Evolutionary conservation across 2,329 filamentous ascomycete genomes (phyloP).

Genomic region (Fusarium drepaniforme): DNA sequence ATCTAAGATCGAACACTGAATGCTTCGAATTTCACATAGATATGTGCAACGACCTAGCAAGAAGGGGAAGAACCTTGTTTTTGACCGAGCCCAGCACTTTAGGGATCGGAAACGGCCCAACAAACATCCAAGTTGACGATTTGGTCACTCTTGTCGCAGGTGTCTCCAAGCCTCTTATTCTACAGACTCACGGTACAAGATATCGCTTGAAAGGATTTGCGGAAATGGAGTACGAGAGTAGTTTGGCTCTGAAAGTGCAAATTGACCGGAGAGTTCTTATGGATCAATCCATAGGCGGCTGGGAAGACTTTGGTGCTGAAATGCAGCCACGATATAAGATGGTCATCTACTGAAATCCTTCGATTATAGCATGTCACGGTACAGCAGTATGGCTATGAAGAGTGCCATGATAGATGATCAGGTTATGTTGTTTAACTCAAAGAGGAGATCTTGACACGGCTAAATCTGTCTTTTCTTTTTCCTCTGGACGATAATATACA

Average conservation of each 20-base stretch:
- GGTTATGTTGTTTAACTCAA: neutral
- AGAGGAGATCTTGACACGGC: neutral
- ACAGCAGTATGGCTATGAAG: neutral
- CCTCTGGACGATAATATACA: neutral
- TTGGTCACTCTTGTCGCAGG: neutral
- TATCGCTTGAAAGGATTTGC: neutral
- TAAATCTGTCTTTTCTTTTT: neutral
- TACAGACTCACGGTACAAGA: neutral
- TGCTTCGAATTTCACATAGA: neutral
- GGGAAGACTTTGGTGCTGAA: neutral
- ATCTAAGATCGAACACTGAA: neutral
- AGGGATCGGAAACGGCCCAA: neutral
- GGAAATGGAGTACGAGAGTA: neutral
- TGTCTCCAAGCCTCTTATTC: neutral
- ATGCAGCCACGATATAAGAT: neutral
- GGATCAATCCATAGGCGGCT: neutral
- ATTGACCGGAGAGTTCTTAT: too few species aligned
- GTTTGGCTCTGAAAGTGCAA: too few species aligned
- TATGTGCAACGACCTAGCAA: neutral
- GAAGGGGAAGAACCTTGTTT: neutral
- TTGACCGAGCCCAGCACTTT: neutral
- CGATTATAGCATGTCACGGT: neutral
- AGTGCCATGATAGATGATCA: neutral
- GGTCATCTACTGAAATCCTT: neutral
- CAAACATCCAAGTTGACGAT: neutral